Conservation (phyloP, 805 yeast species). For the Starmerella bombi region DNA sequence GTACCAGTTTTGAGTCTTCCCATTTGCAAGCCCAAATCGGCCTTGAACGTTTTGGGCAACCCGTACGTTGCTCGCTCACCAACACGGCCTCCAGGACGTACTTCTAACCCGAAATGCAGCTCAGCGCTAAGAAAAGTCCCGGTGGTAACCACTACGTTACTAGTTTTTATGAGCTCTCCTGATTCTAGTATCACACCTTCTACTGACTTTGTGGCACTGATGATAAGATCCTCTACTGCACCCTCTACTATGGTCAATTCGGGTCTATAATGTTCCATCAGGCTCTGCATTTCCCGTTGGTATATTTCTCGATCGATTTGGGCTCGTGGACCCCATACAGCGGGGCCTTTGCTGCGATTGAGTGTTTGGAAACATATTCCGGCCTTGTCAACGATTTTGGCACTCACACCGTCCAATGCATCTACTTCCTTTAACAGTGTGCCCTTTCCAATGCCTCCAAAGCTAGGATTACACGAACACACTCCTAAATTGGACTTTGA, state of each 20-base stretch:
- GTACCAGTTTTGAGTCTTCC: constrained; percentile 96
- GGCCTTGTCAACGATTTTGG: constrained; percentile 75
- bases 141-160: constrained; percentile 74
- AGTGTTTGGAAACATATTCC: constrained; percentile 84
- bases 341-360: constrained; percentile 81
- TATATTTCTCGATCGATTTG: constrained; percentile 84
- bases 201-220: constrained; percentile 35
- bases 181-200: constrained; percentile 61
- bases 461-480: constrained; percentile 92
- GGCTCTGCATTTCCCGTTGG: constrained; percentile 62
- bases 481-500: constrained; percentile 65
- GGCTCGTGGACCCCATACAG: constrained; percentile 97
- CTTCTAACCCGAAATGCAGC: constrained; percentile 74
- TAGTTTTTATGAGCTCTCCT: constrained; percentile 48
- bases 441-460: constrained; percentile 98
- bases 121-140: constrained; percentile 94
- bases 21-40: constrained; percentile 60
- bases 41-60: constrained; percentile 55
- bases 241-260: constrained; percentile 54
- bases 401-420: constrained; percentile 88
- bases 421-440: constrained; percentile 84
- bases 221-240: constrained; percentile 71
- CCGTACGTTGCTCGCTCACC: constrained; percentile 91
- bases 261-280: constrained; percentile 38
- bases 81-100: constrained; percentile 81